Conservation (phyloP, 192 early-diverging fungal species). For the Piromyces finnis region DNA sequence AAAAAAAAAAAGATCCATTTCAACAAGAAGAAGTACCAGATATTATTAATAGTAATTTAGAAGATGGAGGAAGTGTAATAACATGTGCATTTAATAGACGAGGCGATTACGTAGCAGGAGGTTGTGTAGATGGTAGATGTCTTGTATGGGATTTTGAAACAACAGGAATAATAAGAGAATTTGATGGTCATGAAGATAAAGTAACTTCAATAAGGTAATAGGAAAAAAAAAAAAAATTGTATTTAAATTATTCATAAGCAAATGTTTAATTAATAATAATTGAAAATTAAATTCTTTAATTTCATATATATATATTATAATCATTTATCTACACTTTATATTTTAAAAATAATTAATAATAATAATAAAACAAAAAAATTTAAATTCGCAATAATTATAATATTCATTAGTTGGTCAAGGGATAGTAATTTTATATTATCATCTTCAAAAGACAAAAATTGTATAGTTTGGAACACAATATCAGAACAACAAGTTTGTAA, state of each 20-base stretch:
- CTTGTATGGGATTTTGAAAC: conserved; percentile 82
- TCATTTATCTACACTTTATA: no score
- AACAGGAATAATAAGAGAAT: conserved; percentile 43
- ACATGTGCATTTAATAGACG: conserved; percentile 57
- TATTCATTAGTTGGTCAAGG: conserved; percentile 49
- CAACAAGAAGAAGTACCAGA: no score
- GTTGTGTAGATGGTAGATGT: conserved; percentile 58
- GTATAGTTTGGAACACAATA: conserved; percentile 75
- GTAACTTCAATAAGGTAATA: conserved; percentile 59
- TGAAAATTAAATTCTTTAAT: no score
- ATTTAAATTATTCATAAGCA: not conserved
- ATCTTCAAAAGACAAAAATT: conserved; percentile 58
- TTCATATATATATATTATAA: no score
- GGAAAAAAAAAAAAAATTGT: not conserved
- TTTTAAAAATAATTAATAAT: no score
- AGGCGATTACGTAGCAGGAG: conserved; percentile 67
- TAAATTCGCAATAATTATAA: no score
- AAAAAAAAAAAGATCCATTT: no score
- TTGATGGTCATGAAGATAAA: conserved; percentile 54
- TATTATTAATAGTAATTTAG: no score
- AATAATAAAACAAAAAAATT: no score
- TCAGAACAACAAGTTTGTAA: conserved; percentile 26
- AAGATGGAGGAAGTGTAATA: conserved; percentile 13
- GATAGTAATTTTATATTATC: conserved; percentile 64
- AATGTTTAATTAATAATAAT: no score